These are phyloP conservation scores for Hypholoma sublateritium DNA, from an alignment of 768 basidiomycete genomes.

Conservation along the genomic window DNA sequence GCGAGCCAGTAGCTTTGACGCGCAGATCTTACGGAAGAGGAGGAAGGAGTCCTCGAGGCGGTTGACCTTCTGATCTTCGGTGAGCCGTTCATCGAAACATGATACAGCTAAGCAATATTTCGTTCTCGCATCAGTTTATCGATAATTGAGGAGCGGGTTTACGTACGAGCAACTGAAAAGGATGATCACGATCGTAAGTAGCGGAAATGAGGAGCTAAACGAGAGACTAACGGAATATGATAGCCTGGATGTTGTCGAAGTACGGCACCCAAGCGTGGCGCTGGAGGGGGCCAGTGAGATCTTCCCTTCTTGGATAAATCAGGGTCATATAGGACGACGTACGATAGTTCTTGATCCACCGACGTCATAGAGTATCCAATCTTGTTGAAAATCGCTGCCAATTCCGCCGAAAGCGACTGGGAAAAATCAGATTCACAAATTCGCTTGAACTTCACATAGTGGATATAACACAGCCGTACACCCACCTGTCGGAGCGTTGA, in stretches of 20 bases:
- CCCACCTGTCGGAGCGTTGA: constrained; percentile 33
- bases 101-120: constrained; percentile 34
- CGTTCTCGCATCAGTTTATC: constrained; percentile 27
- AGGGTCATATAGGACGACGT: constrained; percentile 15
- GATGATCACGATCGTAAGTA: constrained; percentile 10
- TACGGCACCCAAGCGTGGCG: constrained; percentile 73
- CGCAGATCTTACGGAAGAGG: constrained; percentile 66
- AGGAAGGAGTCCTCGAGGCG: constrained; percentile 72
- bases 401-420: constrained; percentile 6
- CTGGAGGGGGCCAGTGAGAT: constrained; percentile 28
- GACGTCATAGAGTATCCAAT: constrained; percentile 72
- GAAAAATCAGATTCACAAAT: not conserved
- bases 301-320: not conserved
- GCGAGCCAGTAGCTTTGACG: constrained; percentile 55
- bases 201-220: constrained; percentile 25
- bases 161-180: constrained; percentile 52
- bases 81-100: constrained; percentile 42
- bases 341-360: constrained; percentile 63
- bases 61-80: constrained; percentile 64
- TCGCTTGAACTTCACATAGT: not conserved
- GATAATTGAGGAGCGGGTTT: constrained; percentile 22
- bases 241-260: constrained; percentile 72
- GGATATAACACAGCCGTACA: not conserved
- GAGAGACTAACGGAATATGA: constrained; percentile 65
- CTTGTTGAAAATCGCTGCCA: constrained; percentile 36